A percentile compares a stretch with the other conserved stretches of the same genome.
Conservation (phyloP, 306 rosid genomes). For the Vigna reflexopilosa region DNA sequence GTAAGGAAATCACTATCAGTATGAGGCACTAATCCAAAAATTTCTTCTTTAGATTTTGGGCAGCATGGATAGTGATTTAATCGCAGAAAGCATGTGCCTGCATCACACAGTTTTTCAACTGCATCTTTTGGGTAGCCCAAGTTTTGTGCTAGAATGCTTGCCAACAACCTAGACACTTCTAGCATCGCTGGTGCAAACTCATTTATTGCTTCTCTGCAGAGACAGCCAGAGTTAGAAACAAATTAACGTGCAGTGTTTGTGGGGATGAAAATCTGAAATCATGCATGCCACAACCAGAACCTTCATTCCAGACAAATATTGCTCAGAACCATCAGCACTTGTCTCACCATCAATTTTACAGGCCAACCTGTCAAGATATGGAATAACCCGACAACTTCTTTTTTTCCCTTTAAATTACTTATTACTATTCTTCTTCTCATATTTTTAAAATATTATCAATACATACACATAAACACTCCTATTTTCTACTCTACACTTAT, state of each 20-base stretch:
- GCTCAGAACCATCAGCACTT: constrained; percentile 39
- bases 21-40: constrained; percentile 83
- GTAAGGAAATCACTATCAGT: constrained; percentile 96
- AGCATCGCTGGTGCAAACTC: constrained; percentile 81
- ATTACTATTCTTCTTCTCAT: background rate
- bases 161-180: constrained; percentile 65
- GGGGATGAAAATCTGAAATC: constrained; percentile 17
- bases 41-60: constrained; percentile 61
- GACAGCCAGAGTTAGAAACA: constrained; percentile 36
- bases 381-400: constrained; percentile 13
- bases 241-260: constrained; percentile 34
- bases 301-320: constrained; percentile 41
- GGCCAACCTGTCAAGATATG: constrained; percentile 49
- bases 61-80: constrained; percentile 84
- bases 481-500: too few species aligned
- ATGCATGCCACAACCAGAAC: constrained; percentile 3
- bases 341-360: constrained; percentile 41
- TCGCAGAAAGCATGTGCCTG: constrained; percentile 82
- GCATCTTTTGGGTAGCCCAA: constrained; percentile 63
- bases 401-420: background rate
- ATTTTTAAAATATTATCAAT: background rate
- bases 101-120: constrained; percentile 66
- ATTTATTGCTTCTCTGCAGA: constrained; percentile 71
- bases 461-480: too few species aligned
- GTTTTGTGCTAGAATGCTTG: constrained; percentile 70